phyloP scores from a whole-genome alignment of 2,329 filamentous ascomycete genomes.

The Coleophoma eucalyptorum region DNA sequence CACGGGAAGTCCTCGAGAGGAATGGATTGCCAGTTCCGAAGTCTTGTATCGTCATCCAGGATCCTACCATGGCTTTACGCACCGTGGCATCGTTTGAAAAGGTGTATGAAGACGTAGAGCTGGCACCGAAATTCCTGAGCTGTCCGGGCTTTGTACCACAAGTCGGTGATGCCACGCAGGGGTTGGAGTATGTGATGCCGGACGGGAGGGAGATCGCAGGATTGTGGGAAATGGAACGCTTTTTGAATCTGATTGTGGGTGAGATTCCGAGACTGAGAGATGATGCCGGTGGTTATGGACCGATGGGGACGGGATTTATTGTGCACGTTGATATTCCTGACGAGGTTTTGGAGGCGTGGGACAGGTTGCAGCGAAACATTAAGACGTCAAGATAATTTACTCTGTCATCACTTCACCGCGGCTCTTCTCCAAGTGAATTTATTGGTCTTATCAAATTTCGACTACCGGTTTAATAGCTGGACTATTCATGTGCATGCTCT shows the following conservation, averaged over 20 bases:
- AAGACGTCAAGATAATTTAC: too few relatives aligned
- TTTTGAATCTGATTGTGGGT: slow-evolving; percentile 36
- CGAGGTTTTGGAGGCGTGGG: slow-evolving; percentile 31
- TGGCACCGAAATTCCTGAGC: slow-evolving; percentile 19
- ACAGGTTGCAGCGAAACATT: not conserved
- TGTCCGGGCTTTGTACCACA: slow-evolving; percentile 29
- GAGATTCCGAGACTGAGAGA: slow-evolving; percentile 40
- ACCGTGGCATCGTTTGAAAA: slow-evolving; percentile 37
- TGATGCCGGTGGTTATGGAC: slow-evolving; percentile 38
- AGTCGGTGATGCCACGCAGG: not conserved
- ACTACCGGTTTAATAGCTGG: too few relatives aligned
- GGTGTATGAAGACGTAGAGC: slow-evolving; percentile 24
- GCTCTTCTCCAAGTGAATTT: too few relatives aligned
- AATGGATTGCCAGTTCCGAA: slow-evolving; percentile 17
- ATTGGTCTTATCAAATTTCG: too few relatives aligned
- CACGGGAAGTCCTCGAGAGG: slow-evolving; percentile 29
- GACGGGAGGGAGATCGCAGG: slow-evolving; percentile 6
- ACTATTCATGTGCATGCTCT: too few relatives aligned
- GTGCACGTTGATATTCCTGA: slow-evolving; percentile 36
- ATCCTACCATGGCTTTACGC: slow-evolving; percentile 40
- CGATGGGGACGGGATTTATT: slow-evolving; percentile 37
- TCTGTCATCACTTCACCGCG: too few relatives aligned
- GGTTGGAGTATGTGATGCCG: slow-evolving; percentile 7
- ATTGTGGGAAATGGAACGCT: slow-evolving; percentile 34
- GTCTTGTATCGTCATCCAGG: slow-evolving; percentile 35